Base-by-base conservation (phyloP, 1,284 basidiomycete genomes). In the Sparassis latifolia region DNA sequence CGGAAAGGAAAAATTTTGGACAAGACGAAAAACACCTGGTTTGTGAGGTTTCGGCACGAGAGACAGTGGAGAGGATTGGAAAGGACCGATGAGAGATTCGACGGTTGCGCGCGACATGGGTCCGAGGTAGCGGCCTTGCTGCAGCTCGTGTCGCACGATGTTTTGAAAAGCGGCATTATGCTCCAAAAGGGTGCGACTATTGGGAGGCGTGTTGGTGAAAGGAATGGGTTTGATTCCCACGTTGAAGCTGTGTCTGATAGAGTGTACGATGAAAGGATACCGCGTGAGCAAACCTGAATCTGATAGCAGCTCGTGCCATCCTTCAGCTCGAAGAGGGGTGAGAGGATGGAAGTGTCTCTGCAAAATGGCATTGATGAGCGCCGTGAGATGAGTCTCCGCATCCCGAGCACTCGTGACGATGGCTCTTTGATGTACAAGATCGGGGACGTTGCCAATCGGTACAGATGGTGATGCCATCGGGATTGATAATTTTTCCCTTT, bases 1-100 rank as follows among this genome's bases (percentile, higher is more conserved):
- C 2, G 68, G 67, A 49, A 58, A 64, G 0, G 73, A 37, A 12
- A 37, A 37, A 12, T 37, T 37, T 37, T 37, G 35, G 12, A 37
- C 12, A 12, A 37, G 6, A 12, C 35, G 35, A 12, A 37, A 37
- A 12, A 7, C 7, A 12, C 35, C 35, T 6, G 35, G 35, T 37
- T 37, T 37, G 35, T 6, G 7, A 12, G 12, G 35, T 37, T 37
- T 37, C 7, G 35, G 35, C 7, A 37, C 12, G 35, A 37, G 6
- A 12, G 35, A 37, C 7, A 37, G 6, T 6, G 35, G 35, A 6
- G 35, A 37, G 7, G 35, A 37, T 12, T 37, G 35, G 35, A 37
- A 37, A 6, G 35, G 35, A 56, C 35, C 35, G 35, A 37, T 37
- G 35, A 37, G 6, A 6, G 6, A 12, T 37, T 71, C 64, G 0